These are phyloP conservation scores for Puccinia triticina DNA, from an alignment of 1,284 basidiomycete genomes.

Conservation along the genomic window DNA sequence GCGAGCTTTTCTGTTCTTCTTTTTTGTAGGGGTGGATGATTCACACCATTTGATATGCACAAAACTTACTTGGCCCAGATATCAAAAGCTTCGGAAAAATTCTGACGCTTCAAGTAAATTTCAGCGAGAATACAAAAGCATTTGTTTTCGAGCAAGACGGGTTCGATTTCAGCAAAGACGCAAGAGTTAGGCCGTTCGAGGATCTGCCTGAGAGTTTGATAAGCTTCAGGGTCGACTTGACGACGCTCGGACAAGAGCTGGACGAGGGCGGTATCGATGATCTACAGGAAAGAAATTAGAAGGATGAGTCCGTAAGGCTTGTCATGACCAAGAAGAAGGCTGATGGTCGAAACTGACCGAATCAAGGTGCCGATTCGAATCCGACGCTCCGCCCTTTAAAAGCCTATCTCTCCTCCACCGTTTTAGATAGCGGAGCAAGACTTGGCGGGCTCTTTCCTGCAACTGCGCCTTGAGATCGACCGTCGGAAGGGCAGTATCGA, in stretches of 20 bases:
- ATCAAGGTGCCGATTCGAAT: conserved; percentile 60
- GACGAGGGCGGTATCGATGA: conserved; percentile 79
- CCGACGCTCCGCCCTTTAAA: conserved; percentile 58
- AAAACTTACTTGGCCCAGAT: conserved; percentile 71
- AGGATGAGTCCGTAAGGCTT: conserved; percentile 38
- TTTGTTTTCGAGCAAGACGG: conserved; percentile 65
- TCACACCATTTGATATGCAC: neutral
- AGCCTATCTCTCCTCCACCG: conserved; percentile 62
- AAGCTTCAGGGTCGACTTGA: conserved; percentile 60
- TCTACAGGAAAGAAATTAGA: conserved; percentile 62
- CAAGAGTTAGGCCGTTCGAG: conserved; percentile 69
- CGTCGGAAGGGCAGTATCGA: conserved; percentile 69
- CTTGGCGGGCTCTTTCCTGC: conserved; percentile 68
- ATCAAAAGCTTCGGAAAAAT: conserved; percentile 69
- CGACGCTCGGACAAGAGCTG: conserved; percentile 72
- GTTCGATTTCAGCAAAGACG: conserved; percentile 70
- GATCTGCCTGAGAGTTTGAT: conserved; percentile 69
- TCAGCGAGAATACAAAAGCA: conserved; percentile 71
- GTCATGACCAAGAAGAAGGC: conserved; percentile 27
- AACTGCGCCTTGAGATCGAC: conserved; percentile 70
- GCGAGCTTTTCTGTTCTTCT: neutral
- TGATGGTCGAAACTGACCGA: conserved; percentile 55
- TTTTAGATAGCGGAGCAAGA: conserved; percentile 70
- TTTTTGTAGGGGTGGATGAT: neutral
- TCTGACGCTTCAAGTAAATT: conserved; percentile 68